Conservation (phyloP, 192 early-diverging fungal species). For the Coemansia sp. region DNA sequence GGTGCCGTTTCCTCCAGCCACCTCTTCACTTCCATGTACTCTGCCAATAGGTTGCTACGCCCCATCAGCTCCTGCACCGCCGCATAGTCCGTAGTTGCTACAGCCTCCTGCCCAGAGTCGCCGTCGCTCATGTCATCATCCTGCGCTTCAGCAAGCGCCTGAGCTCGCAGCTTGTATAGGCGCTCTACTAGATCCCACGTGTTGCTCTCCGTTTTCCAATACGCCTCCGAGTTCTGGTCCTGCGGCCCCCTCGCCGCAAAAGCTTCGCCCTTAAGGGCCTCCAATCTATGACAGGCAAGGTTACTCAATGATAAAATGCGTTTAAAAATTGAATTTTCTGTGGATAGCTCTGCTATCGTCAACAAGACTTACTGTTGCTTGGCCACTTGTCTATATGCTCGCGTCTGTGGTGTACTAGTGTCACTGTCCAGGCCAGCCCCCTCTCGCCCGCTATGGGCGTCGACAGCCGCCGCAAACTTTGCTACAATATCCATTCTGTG, state of each 20-base stretch:
- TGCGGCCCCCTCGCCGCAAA: slow-evolving; percentile 3
- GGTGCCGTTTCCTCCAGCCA: slow-evolving; percentile 54
- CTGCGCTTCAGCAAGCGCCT: slow-evolving; percentile 1
- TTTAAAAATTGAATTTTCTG: not conserved
- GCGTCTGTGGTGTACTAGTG: slow-evolving; percentile 11
- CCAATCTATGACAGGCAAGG: slow-evolving; percentile 7
- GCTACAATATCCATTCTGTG: slow-evolving; percentile 13
- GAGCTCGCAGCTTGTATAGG: slow-evolving; percentile 31
- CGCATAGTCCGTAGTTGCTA: slow-evolving; percentile 25
- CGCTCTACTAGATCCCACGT: slow-evolving; percentile 53
- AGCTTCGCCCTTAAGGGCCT: not conserved
- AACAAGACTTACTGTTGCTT: slow-evolving; percentile 35
- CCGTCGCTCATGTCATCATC: slow-evolving; percentile 4
- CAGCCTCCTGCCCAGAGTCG: not conserved
- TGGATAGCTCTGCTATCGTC: not conserved
- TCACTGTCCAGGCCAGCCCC: not conserved
- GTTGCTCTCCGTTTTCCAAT: slow-evolving; percentile 43
- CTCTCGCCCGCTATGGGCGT: slow-evolving; percentile 5
- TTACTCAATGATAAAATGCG: not conserved
- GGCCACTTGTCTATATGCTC: slow-evolving; percentile 20
- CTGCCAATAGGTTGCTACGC: slow-evolving; percentile 18
- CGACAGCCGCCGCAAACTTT: slow-evolving; percentile 39
- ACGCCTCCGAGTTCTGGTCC: not conserved
- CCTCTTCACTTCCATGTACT: slow-evolving; percentile 43
- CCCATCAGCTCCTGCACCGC: slow-evolving; percentile 42